Evolutionary conservation across 441 rosid genomes (phyloP).

Genomic region (Geranium incanum): DNA sequence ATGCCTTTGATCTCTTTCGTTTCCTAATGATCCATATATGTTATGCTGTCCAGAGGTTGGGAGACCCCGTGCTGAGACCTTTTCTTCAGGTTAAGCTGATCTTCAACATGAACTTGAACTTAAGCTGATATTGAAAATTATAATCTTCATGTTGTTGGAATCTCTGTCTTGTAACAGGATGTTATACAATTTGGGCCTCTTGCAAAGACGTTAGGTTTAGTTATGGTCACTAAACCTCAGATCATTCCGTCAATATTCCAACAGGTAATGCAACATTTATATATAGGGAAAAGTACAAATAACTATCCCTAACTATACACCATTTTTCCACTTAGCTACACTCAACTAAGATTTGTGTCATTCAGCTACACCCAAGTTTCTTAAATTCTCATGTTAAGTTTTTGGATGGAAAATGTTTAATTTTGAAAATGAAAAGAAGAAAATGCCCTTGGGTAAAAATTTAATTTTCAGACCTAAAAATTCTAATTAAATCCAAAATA

Average conservation of each 20-base stretch:
- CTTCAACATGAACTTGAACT: neutral
- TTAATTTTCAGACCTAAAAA: too few species aligned
- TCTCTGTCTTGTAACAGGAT: slow-evolving; percentile 40
- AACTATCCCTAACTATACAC: too few species aligned
- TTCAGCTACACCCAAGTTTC: too few species aligned
- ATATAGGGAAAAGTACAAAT: too few species aligned
- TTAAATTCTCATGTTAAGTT: too few species aligned
- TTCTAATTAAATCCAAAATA: too few species aligned
- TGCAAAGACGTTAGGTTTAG: slow-evolving; percentile 86
- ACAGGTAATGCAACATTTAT: slow-evolving; percentile 39
- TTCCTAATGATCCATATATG: slow-evolving; percentile 11
- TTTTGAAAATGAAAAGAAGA: too few species aligned
- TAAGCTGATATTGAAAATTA: neutral
- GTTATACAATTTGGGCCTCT: slow-evolving; percentile 78
- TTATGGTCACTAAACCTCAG: slow-evolving; percentile 74
- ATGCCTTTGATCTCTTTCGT: slow-evolving; percentile 13
- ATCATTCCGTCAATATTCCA: slow-evolving; percentile 68
- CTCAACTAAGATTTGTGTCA: too few species aligned
- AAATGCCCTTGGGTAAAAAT: too few species aligned
- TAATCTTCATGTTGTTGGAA: slow-evolving; percentile 7
- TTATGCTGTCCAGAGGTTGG: slow-evolving; percentile 49
- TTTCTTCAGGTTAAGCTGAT: slow-evolving; percentile 61
- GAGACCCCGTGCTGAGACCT: slow-evolving; percentile 80
- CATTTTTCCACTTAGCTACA: too few species aligned
- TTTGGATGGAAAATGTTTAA: too few species aligned